Evolutionary conservation across 768 basidiomycete genomes (phyloP).

Genomic region (Kwoniella bestiolae): DNA sequence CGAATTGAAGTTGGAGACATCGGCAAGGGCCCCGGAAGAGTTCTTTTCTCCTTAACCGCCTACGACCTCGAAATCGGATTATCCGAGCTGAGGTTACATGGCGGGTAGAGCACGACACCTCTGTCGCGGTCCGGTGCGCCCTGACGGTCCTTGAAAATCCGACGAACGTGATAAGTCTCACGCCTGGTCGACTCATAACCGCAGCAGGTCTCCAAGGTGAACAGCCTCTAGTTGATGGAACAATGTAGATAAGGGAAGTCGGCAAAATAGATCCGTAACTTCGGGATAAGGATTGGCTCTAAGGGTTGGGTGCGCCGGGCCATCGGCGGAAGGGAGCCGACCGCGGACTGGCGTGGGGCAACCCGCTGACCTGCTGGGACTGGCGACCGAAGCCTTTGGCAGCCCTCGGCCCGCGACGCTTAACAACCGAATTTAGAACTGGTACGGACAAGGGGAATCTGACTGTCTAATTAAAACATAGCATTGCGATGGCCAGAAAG

Average conservation of each 20-base stretch:
- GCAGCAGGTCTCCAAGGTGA: conserved; percentile 78
- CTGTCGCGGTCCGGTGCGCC: conserved; percentile 71
- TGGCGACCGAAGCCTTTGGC: conserved; percentile 62
- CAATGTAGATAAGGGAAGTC: conserved; percentile 80
- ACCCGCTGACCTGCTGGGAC: conserved; percentile 61
- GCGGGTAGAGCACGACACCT: conserved; percentile 72
- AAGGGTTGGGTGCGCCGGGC: conserved; percentile 78
- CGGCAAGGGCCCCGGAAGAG: conserved; percentile 75
- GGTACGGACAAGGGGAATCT: conserved; percentile 80
- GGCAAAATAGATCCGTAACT: conserved; percentile 82
- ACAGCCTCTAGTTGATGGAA: conserved; percentile 80
- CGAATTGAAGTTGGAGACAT: conserved; percentile 61
- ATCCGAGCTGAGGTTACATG: conserved; percentile 74
- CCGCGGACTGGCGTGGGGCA: conserved; percentile 73
- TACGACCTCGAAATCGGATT: conserved; percentile 74
- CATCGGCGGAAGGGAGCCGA: conserved; percentile 73
- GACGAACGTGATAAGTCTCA: conserved; percentile 72
- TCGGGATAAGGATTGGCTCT: conserved; percentile 70
- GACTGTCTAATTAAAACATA: conserved; percentile 85
- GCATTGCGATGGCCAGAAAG: conserved; percentile 66
- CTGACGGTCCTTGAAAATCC: conserved; percentile 81
- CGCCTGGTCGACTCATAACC: conserved; percentile 75
- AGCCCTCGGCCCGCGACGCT: conserved; percentile 66
- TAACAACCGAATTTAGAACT: conserved; percentile 76
- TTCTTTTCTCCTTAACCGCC: conserved; percentile 71